A percentile compares a stretch with the other conserved stretches of the same genome.
These are phyloP conservation scores for Amanita rimosa DNA, from an alignment of 768 basidiomycete species.

Conservation along the genomic window DNA sequence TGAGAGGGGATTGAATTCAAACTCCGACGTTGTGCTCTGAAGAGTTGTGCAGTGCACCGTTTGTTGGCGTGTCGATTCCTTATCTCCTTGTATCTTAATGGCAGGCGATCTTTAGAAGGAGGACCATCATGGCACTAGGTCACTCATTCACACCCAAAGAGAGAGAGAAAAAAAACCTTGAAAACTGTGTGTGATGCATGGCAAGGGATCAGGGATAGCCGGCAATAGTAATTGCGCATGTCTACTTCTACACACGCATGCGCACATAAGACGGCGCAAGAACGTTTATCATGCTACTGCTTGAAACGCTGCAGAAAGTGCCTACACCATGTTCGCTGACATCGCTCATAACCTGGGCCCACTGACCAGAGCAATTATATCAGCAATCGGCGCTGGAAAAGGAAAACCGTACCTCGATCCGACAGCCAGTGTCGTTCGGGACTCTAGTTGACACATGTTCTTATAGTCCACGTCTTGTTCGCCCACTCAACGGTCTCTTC, in stretches of 20 bases:
- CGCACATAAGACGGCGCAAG: no score
- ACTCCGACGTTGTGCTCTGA: constrained; percentile 25
- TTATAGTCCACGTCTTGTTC: not conserved
- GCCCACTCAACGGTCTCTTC: not conserved
- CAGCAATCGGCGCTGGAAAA: not conserved
- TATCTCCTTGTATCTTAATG: no score
- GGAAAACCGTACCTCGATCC: constrained; percentile 2
- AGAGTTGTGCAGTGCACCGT: not conserved
- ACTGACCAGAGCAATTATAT: constrained; percentile 2
- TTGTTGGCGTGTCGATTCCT: not conserved
- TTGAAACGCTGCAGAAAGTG: no score
- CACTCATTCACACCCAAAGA: no score
- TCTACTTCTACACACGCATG: no score
- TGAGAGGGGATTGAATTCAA: constrained; percentile 25
- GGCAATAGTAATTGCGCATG: no score
- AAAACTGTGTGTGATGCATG: no score
- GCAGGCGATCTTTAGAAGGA: no score
- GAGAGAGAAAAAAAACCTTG: no score
- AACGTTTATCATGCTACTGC: no score
- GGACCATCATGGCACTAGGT: no score
- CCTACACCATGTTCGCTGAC: not conserved
- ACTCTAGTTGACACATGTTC: not conserved
- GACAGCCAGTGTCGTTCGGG: not conserved
- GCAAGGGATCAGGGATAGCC: no score
- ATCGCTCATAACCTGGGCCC: not conserved